A percentile compares a stretch with the other conserved stretches of the same genome.
Evolutionary conservation across 176 grass and related monocot species (phyloP).

Genomic region (Dactylis glomerata): DNA sequence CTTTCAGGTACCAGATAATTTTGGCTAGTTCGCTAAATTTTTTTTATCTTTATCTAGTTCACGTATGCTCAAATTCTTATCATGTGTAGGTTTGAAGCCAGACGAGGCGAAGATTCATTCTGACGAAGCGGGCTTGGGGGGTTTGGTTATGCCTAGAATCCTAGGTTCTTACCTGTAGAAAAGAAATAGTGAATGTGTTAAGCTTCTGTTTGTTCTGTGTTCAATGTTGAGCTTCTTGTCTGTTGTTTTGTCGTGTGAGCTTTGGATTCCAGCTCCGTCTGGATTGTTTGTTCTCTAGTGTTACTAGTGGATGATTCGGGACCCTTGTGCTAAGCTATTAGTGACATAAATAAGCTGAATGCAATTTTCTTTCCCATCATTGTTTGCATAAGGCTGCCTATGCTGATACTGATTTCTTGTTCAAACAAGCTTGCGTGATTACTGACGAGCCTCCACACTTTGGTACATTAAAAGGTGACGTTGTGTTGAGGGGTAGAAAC

Average conservation of each 20-base stretch:
- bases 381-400: neutral
- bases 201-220: neutral
- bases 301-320: neutral
- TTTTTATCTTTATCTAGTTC: neutral
- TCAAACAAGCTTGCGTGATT: neutral
- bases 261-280: neutral
- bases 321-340: neutral
- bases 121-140: neutral
- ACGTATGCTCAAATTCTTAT: neutral
- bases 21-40: neutral
- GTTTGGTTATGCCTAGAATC: neutral
- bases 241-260: neutral
- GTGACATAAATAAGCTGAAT: slow-evolving; percentile 29
- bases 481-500: no score
- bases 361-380: neutral
- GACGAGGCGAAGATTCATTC: neutral
- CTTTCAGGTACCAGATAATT: slow-evolving; percentile 18
- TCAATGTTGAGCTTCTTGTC: neutral
- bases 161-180: neutral
- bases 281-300: neutral
- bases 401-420: neutral
- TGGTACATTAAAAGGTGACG: no score
- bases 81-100: neutral
- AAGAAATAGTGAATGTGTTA: neutral
- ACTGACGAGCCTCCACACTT: no score